Percentiles rank a stretch among this genome's conserved stretches.
Evolutionary conservation across 495 filamentous ascomycete genomes (phyloP).

Genomic region (Aspergillus asperescens): DNA sequence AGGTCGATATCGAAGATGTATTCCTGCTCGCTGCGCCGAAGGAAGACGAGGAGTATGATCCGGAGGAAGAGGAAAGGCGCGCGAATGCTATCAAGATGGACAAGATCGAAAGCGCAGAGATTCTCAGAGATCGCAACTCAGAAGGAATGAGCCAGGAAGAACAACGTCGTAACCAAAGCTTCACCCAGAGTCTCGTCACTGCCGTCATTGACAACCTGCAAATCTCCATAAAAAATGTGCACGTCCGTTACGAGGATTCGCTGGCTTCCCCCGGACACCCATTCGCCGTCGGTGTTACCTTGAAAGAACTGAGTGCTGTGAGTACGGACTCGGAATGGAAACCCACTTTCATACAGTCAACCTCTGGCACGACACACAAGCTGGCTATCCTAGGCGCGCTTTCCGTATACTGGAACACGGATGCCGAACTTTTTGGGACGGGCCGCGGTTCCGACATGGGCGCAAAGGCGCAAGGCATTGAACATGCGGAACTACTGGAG

Average conservation of each 20-base stretch:
- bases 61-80: constrained; percentile 81
- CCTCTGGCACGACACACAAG: constrained; percentile 79
- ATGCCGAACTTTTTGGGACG: constrained; percentile 72
- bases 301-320: constrained; percentile 92
- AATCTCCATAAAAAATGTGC: constrained; percentile 95
- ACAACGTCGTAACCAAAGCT: constrained; percentile 91
- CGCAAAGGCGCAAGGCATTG: constrained; percentile 59
- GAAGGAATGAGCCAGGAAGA: constrained; percentile 93
- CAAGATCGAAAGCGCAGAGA: constrained; percentile 89
- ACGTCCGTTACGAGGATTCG: constrained; percentile 96
- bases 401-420: constrained; percentile 96
- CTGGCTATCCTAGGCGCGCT: constrained; percentile 80
- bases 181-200: constrained; percentile 87
- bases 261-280: constrained; percentile 92
- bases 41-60: constrained; percentile 87
- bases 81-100: constrained; percentile 90
- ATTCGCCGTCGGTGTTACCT: constrained; percentile 83
- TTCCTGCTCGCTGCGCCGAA: constrained; percentile 90
- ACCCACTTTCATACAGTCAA: constrained; percentile 88
- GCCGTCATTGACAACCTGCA: constrained; percentile 98
- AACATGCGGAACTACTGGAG: constrained; percentile 67
- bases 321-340: constrained; percentile 92
- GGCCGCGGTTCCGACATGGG: constrained; percentile 56
- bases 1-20: constrained; percentile 93
- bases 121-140: constrained; percentile 83